A percentile compares a stretch with the other conserved stretches of the same genome.
Evolutionary conservation across 2,329 filamentous ascomycete species (phyloP).

Genomic region (Coniella vitis): DNA sequence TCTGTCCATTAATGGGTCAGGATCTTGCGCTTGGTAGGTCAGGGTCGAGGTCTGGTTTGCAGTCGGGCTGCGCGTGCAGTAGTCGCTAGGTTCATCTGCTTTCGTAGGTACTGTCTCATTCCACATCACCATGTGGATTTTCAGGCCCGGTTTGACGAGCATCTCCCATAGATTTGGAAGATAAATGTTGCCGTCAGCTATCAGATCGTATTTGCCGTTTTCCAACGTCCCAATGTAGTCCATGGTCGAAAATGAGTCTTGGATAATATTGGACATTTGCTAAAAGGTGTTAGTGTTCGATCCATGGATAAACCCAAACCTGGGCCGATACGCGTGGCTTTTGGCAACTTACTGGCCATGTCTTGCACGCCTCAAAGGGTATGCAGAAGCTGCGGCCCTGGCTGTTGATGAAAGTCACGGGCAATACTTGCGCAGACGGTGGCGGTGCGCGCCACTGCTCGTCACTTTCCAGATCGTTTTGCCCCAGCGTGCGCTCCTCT

Average conservation of each 20-base stretch:
- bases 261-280: constrained; percentile 2
- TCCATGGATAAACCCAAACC: too few relatives aligned
- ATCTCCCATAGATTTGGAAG: neutral
- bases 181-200: neutral
- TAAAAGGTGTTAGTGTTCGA: neutral
- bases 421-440: neutral
- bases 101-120: neutral
- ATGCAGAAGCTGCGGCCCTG: neutral
- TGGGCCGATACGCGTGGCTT: neutral
- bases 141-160: neutral
- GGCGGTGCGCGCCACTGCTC: neutral
- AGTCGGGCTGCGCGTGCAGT: neutral
- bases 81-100: neutral
- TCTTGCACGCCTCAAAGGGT: constrained; percentile 2
- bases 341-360: neutral
- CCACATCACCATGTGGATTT: neutral
- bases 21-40: too few relatives aligned
- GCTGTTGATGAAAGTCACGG: neutral
- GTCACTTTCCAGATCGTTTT: neutral
- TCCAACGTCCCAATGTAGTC: neutral
- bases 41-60: neutral
- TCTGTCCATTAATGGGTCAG: neutral
- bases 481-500: neutral
- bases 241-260: neutral
- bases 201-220: neutral